phyloP scores from a whole-genome alignment of 176 grass and related monocot genomes.

The Paspalum vaginatum region DNA sequence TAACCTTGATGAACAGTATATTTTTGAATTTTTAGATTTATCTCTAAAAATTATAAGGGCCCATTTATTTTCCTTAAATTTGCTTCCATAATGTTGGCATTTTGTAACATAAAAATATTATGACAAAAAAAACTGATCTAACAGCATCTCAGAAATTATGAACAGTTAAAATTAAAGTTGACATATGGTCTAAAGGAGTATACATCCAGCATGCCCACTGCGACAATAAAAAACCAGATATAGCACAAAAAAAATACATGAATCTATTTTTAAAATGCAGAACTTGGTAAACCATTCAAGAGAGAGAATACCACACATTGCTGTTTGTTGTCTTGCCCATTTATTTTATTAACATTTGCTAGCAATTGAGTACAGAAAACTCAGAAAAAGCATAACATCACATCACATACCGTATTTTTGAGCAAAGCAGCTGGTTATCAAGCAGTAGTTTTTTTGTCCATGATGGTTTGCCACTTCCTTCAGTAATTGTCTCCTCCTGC shows the following conservation, averaged over 20 bases:
- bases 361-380: not conserved
- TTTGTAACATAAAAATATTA: conserved; percentile 7
- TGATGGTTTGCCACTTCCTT: conserved; percentile 63
- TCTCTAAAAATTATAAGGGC: not conserved
- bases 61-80: not conserved
- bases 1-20: not conserved
- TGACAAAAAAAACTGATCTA: not conserved
- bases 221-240: not conserved
- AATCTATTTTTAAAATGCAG: not conserved
- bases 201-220: not conserved
- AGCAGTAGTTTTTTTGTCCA: conserved; percentile 88
- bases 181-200: not conserved
- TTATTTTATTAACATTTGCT: not conserved
- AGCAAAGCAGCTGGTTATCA: conserved; percentile 73
- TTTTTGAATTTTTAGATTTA: not conserved
- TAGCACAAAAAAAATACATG: not conserved
- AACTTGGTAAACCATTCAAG: not conserved
- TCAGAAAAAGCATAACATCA: conserved; percentile 22
- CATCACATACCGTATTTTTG: conserved; percentile 61
- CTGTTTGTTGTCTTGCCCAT: not conserved
- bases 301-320: not conserved
- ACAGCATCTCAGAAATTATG: not conserved
- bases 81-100: not conserved
- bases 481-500: conserved; percentile 50
- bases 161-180: not conserved